Evolutionary conservation across 768 basidiomycete genomes (phyloP), one percentile per base, ranked within the genome.

Genomic region (Chiua virens): DNA sequence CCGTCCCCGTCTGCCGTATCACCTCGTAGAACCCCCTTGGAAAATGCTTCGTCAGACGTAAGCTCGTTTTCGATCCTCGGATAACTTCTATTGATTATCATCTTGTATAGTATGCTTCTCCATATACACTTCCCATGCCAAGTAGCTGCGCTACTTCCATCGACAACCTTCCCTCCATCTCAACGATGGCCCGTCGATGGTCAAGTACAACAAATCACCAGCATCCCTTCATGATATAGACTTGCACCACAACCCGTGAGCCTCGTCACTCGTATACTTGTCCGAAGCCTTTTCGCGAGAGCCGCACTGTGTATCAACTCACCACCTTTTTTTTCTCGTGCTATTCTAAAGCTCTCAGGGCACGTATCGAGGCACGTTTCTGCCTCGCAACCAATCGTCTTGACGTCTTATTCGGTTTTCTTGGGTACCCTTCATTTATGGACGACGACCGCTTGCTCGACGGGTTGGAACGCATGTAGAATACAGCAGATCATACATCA

Each of bases 171-270:
- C 67, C 67, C 0, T 58, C 69, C 42, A 72, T 71, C 43, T 70
- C 71, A 3, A 59, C 69, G 3, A 59, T 73, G 59, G 59, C 64
- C n/a, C 65, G 72, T 35, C 67, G 72, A 18, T 73, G 72, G 72
- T 66, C 73, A 2, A 61, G 56, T 37, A 60, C 72, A n/a, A 58
- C 66, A 6, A 68, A 55, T 18, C 57, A 65, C 23, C 69, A 69
- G 22, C 60, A 68, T 18, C 64, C 65, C 10, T 73, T 73, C 17
- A 59, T 71, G 57, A 54, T 69, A 65, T 68, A 70, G n/a, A 67
- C 34, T 39, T 25, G 47, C 50, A 50, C 40, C 52, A 52, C 18
- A 28, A n/a, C 42, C 34, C 45, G 25, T 46, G 36, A 27, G 38
- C 48, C 40, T 46, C 42, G 39, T 30, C 41, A 32, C 23, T 10